phyloP scores from a whole-genome alignment of 192 early-diverging fungal species.

The Phycomyces nitens region DNA sequence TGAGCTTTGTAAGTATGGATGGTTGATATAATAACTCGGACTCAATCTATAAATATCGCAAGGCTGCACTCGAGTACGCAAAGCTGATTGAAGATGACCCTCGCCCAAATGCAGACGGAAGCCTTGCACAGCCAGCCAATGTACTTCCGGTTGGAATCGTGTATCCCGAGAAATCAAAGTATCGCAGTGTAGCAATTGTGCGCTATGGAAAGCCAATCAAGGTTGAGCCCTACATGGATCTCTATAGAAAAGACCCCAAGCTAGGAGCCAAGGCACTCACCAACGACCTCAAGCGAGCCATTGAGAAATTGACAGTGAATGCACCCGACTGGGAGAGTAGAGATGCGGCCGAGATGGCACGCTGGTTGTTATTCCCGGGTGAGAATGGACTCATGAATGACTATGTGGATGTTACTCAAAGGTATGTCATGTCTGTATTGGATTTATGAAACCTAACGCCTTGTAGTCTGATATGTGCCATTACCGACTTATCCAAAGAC shows the following conservation, averaged over 20 bases:
- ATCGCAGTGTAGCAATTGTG: constrained; percentile 41
- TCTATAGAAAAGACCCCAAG: constrained; percentile 36
- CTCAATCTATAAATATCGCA: not conserved
- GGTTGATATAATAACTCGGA: not conserved
- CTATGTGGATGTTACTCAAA: constrained; percentile 46
- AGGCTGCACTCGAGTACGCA: constrained; percentile 51
- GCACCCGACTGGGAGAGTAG: constrained; percentile 45
- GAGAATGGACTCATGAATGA: constrained; percentile 30
- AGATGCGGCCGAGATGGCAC: constrained; percentile 38
- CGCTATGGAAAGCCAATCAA: constrained; percentile 45
- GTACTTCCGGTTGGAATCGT: constrained; percentile 46
- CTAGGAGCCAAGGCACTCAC: constrained; percentile 41
- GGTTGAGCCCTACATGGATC: constrained; percentile 34
- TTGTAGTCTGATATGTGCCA: constrained; percentile 29
- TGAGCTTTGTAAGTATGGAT: constrained; percentile 39
- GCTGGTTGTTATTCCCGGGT: constrained; percentile 39
- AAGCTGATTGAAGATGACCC: constrained; percentile 23
- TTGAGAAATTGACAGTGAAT: constrained; percentile 45
- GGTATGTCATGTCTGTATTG: constrained; percentile 20
- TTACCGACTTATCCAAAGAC: constrained; percentile 16
- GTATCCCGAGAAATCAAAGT: constrained; percentile 49
- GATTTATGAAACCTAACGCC: not conserved
- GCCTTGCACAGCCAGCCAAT: constrained; percentile 12
- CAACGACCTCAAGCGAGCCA: constrained; percentile 34
- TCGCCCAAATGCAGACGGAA: constrained; percentile 14